Percentiles rank a stretch among this genome's conserved stretches.
phyloP scores from a whole-genome alignment of 805 yeast genomes.

The Barnettozyma vustinii region DNA sequence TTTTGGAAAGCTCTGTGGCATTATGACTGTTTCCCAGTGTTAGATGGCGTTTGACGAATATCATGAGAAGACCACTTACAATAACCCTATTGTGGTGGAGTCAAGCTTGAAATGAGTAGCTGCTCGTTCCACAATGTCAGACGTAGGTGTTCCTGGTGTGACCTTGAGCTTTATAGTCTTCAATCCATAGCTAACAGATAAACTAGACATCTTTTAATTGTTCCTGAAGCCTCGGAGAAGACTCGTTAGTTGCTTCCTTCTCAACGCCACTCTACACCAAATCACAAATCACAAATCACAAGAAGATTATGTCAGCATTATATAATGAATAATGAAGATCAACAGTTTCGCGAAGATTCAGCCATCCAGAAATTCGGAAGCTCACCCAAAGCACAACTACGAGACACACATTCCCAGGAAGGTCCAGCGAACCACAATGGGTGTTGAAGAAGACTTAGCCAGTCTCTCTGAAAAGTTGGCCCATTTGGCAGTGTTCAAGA shows the following conservation, averaged over 20 bases:
- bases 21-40: constrained; percentile 24
- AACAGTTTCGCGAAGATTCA: background rate
- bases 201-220: constrained; percentile 29
- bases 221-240: background rate
- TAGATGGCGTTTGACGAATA: background rate
- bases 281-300: background rate
- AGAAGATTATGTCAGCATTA: too few relatives aligned
- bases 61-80: constrained; percentile 9
- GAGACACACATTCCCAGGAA: background rate
- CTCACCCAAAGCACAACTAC: background rate
- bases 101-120: constrained; percentile 33
- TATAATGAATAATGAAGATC: too few relatives aligned
- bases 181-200: constrained; percentile 32
- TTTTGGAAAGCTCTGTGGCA: constrained; percentile 29
- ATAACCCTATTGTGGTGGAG: constrained; percentile 21
- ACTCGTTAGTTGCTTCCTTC: too few relatives aligned
- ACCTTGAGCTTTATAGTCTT: constrained; percentile 30
- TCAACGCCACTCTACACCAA: too few relatives aligned
- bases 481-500: background rate
- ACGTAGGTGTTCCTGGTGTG: constrained; percentile 31
- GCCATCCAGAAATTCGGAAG: background rate
- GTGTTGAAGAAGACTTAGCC: background rate
- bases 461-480: background rate
- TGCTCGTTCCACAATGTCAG: constrained; percentile 32
- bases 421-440: background rate